Conservation (phyloP, 192 early-diverging fungal genomes). For the Pilaira anomala region DNA sequence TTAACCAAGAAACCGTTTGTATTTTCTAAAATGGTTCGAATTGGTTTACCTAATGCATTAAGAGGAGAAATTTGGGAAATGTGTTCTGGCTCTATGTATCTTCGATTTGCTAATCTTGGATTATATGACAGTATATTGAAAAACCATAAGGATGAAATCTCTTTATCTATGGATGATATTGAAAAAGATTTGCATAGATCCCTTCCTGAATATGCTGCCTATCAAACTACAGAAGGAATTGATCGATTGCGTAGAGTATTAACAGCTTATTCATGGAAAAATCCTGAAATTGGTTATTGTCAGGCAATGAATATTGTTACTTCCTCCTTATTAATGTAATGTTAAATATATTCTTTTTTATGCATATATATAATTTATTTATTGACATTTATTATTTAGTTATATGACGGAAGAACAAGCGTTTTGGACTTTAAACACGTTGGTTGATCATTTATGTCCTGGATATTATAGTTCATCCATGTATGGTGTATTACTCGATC, state of each 20-base stretch:
- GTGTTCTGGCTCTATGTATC: slow-evolving; percentile 74
- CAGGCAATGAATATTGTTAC: slow-evolving; percentile 99
- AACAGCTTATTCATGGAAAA: slow-evolving; percentile 78
- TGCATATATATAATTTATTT: background rate
- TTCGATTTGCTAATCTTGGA: slow-evolving; percentile 72
- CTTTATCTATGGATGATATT: slow-evolving; percentile 80
- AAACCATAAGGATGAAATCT: slow-evolving; percentile 56
- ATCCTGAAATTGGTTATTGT: slow-evolving; percentile 95
- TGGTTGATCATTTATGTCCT: slow-evolving; percentile 88
- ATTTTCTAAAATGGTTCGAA: slow-evolving; percentile 75
- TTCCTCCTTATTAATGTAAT: slow-evolving; percentile 84
- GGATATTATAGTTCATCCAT: slow-evolving; percentile 89
- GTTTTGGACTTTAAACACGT: slow-evolving; percentile 90
- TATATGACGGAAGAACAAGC: slow-evolving; percentile 96
- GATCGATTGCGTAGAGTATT: slow-evolving; percentile 88
- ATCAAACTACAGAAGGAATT: slow-evolving; percentile 89
- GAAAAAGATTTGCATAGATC: slow-evolving; percentile 89
- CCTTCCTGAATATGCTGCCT: slow-evolving; percentile 91
- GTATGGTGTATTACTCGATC: slow-evolving; percentile 96
- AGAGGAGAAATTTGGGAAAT: slow-evolving; percentile 90
- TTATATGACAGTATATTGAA: slow-evolving; percentile 66
- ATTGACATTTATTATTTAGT: slow-evolving; percentile 20
- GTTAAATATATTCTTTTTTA: background rate
- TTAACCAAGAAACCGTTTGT: slow-evolving; percentile 81
- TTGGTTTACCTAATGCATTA: slow-evolving; percentile 77